These are phyloP conservation scores for Trichoderma parareesei DNA, from an alignment of 495 filamentous ascomycete species.

Conservation along the genomic window DNA sequence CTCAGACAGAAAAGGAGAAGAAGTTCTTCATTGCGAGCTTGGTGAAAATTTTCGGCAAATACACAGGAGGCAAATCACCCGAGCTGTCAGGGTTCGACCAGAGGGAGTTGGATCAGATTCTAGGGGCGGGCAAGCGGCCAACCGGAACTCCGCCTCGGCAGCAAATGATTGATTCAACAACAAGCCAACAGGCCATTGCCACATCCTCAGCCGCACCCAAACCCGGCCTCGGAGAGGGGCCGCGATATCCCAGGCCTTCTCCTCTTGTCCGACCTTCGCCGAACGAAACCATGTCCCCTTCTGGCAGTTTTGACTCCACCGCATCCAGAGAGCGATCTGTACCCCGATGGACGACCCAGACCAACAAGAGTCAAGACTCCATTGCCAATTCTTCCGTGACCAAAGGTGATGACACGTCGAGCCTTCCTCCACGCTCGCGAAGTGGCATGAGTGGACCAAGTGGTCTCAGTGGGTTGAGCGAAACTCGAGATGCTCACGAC, in stretches of 20 bases:
- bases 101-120: conserved; percentile 63
- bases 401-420: conserved; percentile 40
- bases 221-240: neutral
- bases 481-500: conserved; percentile 21
- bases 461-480: conserved; percentile 27
- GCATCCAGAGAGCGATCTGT: conserved; percentile 34
- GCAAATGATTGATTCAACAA: conserved; percentile 13
- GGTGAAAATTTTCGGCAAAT: conserved; percentile 92
- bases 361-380: conserved; percentile 51
- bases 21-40: conserved; percentile 94
- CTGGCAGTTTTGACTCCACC: conserved; percentile 37
- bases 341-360: conserved; percentile 37
- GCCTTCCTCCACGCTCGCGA: conserved; percentile 41
- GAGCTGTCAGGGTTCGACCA: conserved; percentile 74
- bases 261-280: conserved; percentile 25
- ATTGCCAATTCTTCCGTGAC: conserved; percentile 34
- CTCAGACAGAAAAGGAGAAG: conserved; percentile 85
- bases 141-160: conserved; percentile 11
- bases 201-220: neutral
- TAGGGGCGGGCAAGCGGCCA: conserved; percentile 34
- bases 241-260: conserved; percentile 14
- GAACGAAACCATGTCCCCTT: conserved; percentile 35
- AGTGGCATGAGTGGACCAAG: conserved; percentile 34
- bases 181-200: conserved; percentile 14
- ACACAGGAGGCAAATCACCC: conserved; percentile 79